Conservation (phyloP, 345 rosid species). For the Mercurialis annua region DNA sequence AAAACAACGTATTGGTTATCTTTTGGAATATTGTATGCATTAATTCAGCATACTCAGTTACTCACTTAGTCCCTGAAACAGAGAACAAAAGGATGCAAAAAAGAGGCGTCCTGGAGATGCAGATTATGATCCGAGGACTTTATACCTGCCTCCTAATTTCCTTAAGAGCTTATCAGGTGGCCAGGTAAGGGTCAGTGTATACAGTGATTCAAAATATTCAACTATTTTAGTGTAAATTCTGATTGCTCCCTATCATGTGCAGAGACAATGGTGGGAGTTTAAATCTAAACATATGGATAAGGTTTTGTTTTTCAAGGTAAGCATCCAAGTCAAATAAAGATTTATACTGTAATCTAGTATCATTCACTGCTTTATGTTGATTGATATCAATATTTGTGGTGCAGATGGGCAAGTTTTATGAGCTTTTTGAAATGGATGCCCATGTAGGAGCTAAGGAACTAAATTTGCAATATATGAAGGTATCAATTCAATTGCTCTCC, state of each 20-base stretch:
- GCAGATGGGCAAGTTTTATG: slow-evolving; percentile 99
- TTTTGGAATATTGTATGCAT: background rate
- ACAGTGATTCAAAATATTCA: slow-evolving; percentile 13
- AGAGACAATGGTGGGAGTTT: slow-evolving; percentile 99
- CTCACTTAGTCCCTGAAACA: slow-evolving; percentile 31
- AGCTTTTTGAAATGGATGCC: slow-evolving; percentile 99
- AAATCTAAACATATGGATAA: slow-evolving; percentile 99
- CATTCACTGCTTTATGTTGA: slow-evolving; percentile 2
- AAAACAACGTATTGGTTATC: background rate
- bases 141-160: slow-evolving; percentile 87
- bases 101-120: slow-evolving; percentile 66
- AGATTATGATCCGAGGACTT: slow-evolving; percentile 75
- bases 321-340: slow-evolving; percentile 2
- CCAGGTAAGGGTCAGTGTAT: slow-evolving; percentile 49
- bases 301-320: slow-evolving; percentile 94
- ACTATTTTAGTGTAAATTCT: slow-evolving; percentile 18
- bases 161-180: slow-evolving; percentile 73
- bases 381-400: slow-evolving; percentile 14
- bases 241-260: slow-evolving; percentile 21
- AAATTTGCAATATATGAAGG: slow-evolving; percentile 97
- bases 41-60: background rate
- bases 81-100: slow-evolving; percentile 64
- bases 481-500: slow-evolving; percentile 22
- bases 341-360: background rate
- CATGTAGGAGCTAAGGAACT: slow-evolving; percentile 92